Evolutionary conservation across 345 rosid species (phyloP), one percentile per base, ranked within the genome.

Genomic region (Garcia nutans): DNA sequence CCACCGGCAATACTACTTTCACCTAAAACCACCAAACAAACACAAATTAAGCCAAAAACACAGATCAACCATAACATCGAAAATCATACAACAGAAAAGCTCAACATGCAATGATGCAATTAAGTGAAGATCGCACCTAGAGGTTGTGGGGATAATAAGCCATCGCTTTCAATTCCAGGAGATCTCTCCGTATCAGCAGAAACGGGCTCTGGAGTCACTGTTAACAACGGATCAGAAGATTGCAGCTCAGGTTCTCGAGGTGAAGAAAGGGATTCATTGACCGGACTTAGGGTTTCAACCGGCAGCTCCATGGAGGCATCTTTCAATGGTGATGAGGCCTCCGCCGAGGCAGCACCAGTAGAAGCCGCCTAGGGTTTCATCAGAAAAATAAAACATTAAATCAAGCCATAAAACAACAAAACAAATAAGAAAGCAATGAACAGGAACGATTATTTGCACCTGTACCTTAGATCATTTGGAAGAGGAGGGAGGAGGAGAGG

Each of bases 401-500:
- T 33, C 5, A 33, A 33, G 37, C 37, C 37, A 33, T 33, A 33
- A 33, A 33, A 28, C 31, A 33, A 33, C 3, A 33, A 33, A 33
- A 33, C 5, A 33, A 33, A 33, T 33, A 33, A 33, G 37, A 2
- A 33, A 33, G 5, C 5, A 33, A 33, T 33, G 5, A 33, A 33
- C 37, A 57, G n/a, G 75, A 72, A 28, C 1, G 8, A 0, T 45
- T 45, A 1, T 45, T 45, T 2, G 49, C 7, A 45, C 12, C 9
- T 45, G 6, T 20, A 92, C 99, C 92, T 91, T 96, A 80, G 97
- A 85, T 82, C 99, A 88, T 83, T 93, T 96, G 62, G 74, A 75
- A 44, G 88, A 76, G 0, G 89, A 73, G 20, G 91, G 84, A 6
- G 89, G 85, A 24, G 91, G 83, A 3, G 91, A 72, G 2, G 81